A percentile compares a stretch with the other conserved stretches of the same genome.
Evolutionary conservation across 306 rosid genomes (phyloP).

Genomic region (Lupinus albus): DNA sequence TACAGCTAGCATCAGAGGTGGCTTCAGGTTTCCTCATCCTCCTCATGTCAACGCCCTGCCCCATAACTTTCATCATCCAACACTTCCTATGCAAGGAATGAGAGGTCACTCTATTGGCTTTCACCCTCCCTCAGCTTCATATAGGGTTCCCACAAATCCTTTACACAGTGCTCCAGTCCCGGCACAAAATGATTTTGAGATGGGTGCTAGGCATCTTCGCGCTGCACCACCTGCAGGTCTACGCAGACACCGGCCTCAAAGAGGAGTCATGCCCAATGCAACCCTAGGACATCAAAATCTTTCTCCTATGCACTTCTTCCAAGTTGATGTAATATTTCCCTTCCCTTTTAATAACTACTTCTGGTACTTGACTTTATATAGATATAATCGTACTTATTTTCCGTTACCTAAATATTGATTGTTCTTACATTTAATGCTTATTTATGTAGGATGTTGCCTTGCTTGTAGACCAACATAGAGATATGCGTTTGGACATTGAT

Average conservation of each 20-base stretch:
- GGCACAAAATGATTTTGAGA: conserved; percentile 63
- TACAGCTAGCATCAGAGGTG: conserved; percentile 47
- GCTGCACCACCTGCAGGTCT: conserved; percentile 59
- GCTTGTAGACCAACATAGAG: conserved; percentile 65
- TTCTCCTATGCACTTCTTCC: conserved; percentile 68
- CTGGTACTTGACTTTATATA: conserved; percentile 15
- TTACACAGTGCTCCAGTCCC: conserved; percentile 48
- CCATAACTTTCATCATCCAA: conserved; percentile 52
- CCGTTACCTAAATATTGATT: conserved; percentile 17
- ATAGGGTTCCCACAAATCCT: conserved; percentile 55
- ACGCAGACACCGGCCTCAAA: conserved; percentile 62
- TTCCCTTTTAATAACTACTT: background rate
- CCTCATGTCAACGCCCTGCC: conserved; percentile 45
- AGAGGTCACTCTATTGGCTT: conserved; percentile 60
- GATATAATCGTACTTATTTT: background rate
- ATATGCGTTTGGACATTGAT: conserved; percentile 83
- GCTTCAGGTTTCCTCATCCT: conserved; percentile 54
- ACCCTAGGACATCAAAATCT: conserved; percentile 64
- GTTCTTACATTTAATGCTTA: conserved; percentile 27
- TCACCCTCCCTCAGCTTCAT: conserved; percentile 61
- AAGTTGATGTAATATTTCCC: conserved; percentile 68
- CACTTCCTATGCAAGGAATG: conserved; percentile 49
- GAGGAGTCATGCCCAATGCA: conserved; percentile 55
- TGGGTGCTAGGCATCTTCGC: conserved; percentile 63
- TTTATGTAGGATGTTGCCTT: conserved; percentile 61